Base-by-base conservation (phyloP, 331 rosid genomes). In the Erythrophleum ivorense region DNA sequence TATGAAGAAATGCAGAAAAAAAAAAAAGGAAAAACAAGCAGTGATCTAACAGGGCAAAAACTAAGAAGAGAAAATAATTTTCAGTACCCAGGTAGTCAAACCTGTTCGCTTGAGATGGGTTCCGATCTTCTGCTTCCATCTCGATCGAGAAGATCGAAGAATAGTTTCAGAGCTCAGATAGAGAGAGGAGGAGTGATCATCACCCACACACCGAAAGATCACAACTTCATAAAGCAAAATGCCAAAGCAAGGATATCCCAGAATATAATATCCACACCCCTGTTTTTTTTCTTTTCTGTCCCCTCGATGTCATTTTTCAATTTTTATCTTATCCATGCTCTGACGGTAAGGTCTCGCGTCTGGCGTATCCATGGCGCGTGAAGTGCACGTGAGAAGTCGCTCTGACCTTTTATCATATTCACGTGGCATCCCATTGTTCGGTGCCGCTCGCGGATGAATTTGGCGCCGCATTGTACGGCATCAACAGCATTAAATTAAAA, bases 71-170 rank as follows among this genome's bases (percentile, higher is more conserved):
- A 78, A 54, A n/a, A 60, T 13, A 45, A 75, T 53, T 3, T 9
- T 63, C 24, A 75, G 71, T 63, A 68, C 78, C 84, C 78, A 73
- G 76, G 73, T 9, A 29, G 41, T 38, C 14, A 73, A 76, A 91
- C 95, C 95, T 91, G 92, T 83, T 50, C 31, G 75, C 41, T 57
- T 82, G 84, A 73, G 85, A 71, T 79, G 85, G 85, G 79, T 62
- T 75, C 0, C 63, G 73, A 31, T 55, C 59, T 58, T 45, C 49
- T 54, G 81, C 82, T 15, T 88, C 85, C 88, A 86, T 86, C 76
- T 86, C 80, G 50, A 78, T 75, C 86, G 38, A 85, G 79, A 72
- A 79, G 76, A 67, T 16, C 70, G 21, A 33, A 46, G 33, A 69
- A 48, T 16, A 70, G 73, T 34, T 62, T 67, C 9, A 9, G n/a